These are phyloP conservation scores for Sicyos edulis DNA, from an alignment of 306 rosid genomes.

Conservation along the genomic window DNA sequence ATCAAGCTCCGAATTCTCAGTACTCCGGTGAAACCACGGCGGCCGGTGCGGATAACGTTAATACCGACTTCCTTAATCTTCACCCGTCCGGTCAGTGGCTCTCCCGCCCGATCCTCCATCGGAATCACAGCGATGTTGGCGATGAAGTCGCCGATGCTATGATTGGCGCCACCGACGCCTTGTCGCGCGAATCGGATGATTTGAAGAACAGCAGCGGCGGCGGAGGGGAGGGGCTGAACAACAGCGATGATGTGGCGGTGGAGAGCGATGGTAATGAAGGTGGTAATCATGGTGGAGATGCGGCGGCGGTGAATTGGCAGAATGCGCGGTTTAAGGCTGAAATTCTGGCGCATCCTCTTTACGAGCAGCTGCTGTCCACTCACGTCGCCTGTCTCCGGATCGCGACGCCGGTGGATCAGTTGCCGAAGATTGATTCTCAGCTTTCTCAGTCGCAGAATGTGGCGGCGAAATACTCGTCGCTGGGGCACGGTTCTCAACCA, in stretches of 20 bases:
- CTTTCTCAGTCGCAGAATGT: constrained; percentile 72
- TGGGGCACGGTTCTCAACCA: constrained; percentile 39
- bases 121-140: constrained; percentile 69
- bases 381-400: constrained; percentile 85
- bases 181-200: constrained; percentile 56
- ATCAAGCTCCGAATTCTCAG: constrained; percentile 42
- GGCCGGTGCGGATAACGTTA: constrained; percentile 22
- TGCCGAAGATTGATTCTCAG: constrained; percentile 93
- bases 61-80: constrained; percentile 70
- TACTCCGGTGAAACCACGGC: constrained; percentile 28
- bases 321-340: constrained; percentile 64
- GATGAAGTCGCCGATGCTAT: constrained; percentile 49
- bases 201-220: constrained; percentile 31
- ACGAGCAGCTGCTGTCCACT: constrained; percentile 75
- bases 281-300: constrained; percentile 26
- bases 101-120: constrained; percentile 57
- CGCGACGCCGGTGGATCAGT: constrained; percentile 94
- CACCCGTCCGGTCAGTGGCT: constrained; percentile 70
- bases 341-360: constrained; percentile 73
- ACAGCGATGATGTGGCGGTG: constrained; percentile 37
- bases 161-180: constrained; percentile 33
- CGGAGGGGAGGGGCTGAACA: constrained; percentile 18
- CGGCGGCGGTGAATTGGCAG: constrained; percentile 61
- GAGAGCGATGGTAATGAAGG: constrained; percentile 34
- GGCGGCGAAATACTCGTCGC: constrained; percentile 32